A percentile compares a stretch with the other conserved stretches of the same genome.
Conservation (phyloP, 257 asterid species). For the Solanum appendiculatum region DNA sequence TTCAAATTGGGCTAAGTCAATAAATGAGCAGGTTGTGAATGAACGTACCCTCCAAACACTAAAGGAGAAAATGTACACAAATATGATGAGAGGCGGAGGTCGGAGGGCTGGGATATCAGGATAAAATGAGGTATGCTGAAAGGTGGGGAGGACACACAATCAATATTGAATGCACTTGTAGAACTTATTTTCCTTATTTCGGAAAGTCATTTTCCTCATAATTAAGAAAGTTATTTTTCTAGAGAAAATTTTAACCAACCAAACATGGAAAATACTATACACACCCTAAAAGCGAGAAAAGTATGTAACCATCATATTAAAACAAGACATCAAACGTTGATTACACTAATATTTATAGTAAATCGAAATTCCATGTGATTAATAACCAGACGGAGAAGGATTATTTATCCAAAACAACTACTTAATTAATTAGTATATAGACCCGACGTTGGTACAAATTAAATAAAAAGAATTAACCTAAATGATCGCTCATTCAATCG, state of each 20-base stretch:
- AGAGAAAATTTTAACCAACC: no score
- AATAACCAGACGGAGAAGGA: not conserved
- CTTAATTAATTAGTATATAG: not conserved
- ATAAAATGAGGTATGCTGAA: not conserved
- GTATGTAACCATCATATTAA: not conserved
- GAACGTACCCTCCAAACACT: no score
- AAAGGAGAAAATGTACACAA: not conserved
- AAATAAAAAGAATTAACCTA: no score
- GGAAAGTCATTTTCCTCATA: not conserved
- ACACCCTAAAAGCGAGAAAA: not conserved
- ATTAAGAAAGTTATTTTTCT: not conserved
- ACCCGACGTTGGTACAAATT: not conserved
- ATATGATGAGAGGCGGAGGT: not conserved
- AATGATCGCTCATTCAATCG: no score
- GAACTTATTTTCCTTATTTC: no score
- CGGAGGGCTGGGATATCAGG: no score
- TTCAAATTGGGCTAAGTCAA: not conserved
- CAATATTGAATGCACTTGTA: not conserved
- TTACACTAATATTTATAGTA: not conserved
- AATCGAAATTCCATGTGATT: not conserved
- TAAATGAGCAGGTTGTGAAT: not conserved
- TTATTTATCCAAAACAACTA: not conserved
- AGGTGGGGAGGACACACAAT: no score
- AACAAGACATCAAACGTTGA: not conserved
- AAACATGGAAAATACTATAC: no score